Conservation (phyloP, 148 eudicot species). For the Fallopia convolvulus region DNA sequence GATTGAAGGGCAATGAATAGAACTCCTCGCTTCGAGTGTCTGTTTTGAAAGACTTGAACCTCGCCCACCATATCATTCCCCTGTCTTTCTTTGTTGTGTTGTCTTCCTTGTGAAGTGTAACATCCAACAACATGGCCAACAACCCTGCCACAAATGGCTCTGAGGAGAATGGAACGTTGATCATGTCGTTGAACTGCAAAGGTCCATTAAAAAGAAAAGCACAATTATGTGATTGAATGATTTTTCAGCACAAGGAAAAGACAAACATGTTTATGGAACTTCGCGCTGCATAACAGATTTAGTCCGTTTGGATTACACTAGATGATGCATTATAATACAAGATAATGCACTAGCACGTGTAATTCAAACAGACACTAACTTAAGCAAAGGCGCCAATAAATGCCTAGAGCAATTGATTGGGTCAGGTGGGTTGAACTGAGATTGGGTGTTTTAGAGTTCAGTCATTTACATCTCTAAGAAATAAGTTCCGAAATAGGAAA, state of each 20-base stretch:
- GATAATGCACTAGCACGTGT: no score
- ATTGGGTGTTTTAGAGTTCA: no score
- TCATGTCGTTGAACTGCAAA: slow-evolving; percentile 86
- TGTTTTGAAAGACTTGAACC: slow-evolving; percentile 60
- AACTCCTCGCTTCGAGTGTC: slow-evolving; percentile 91
- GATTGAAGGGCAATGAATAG: slow-evolving; percentile 79
- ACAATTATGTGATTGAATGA: background rate
- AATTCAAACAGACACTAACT: no score
- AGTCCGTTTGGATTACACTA: background rate
- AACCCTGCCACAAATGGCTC: slow-evolving; percentile 82
- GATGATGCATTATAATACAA: no score
- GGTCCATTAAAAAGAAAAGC: background rate
- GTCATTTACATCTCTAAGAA: background rate
- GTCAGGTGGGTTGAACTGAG: no score
- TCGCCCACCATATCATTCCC: slow-evolving; percentile 84
- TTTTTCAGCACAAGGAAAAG: background rate
- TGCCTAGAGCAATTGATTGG: no score
- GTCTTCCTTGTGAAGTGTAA: slow-evolving; percentile 49
- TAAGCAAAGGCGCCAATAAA: no score
- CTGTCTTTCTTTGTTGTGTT: slow-evolving; percentile 55
- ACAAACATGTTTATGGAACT: background rate
- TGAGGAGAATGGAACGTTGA: slow-evolving; percentile 85
- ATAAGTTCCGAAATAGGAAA: background rate
- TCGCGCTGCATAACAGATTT: background rate
- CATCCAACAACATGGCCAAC: slow-evolving; percentile 58